Base-by-base conservation (phyloP, 805 yeast genomes). In the Pichia occidentalis region DNA sequence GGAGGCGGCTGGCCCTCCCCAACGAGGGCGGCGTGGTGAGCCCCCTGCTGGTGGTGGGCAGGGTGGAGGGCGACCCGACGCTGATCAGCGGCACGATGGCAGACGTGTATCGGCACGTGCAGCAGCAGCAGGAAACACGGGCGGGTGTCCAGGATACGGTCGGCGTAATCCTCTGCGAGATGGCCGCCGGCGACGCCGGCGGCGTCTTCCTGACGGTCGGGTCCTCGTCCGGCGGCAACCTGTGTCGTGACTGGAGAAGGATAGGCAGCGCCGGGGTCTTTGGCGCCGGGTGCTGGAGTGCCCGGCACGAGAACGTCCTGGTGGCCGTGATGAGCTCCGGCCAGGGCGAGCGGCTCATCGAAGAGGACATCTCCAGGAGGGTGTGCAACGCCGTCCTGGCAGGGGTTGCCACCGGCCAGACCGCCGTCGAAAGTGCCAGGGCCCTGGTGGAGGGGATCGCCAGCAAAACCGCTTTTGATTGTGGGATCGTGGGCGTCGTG, bases 251-350 rank as follows among this genome's bases (percentile, higher is more conserved):
- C 3, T 26, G 25, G 24, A 34, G 24, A 9, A 17, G 37, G 8
- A 16, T 34, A 7, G 37, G 37, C 4, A 34, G 37, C 21, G 37
- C 37, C 20, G 37, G 37, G 4, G 32, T 34, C 5, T 11, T 26
- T 13, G 37, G 37, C 16, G 27, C 32, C 23, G 37, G 37, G n/a
- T 34, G 37, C 17, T 34, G 37, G 37, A 6, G 26, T n/a, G 37
- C 26, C 7, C 16, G 9, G 7, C n/a, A 24, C 23, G 4, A 11
- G 9, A 25, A 20, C 14, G 31, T 19, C 11, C n/a, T 20, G n/a
- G 32, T 34, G 4, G 26, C 32, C 16, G 16, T 28, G 7, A 26
- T 34, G 29, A 25, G 17, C 5, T 34, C 37, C 24, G 37, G 37
- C 6, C 37, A 34, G n/a, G 37, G 37, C 16, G 37, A 34, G 27